Conservation (phyloP, 441 rosid genomes). For the Adansonia madagascariensis region DNA sequence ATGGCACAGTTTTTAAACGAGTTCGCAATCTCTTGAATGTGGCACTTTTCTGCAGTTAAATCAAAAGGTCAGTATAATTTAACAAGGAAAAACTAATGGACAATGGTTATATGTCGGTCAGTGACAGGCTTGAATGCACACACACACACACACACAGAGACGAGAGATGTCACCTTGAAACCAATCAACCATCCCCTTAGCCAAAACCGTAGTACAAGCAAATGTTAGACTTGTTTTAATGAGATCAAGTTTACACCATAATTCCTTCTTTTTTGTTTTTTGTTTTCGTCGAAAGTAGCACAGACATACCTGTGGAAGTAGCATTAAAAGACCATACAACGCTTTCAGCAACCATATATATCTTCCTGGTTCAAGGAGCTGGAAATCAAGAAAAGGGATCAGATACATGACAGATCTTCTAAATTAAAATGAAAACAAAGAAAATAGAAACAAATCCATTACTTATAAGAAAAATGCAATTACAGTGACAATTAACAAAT, state of each 20-base stretch:
- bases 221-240: not conserved
- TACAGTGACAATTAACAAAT: not conserved
- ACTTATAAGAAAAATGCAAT: not conserved
- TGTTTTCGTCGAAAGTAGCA: not conserved
- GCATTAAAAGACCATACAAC: slow-evolving; percentile 93
- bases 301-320: slow-evolving; percentile 93
- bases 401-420: slow-evolving; percentile 11
- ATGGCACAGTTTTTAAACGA: slow-evolving; percentile 89
- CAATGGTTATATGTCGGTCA: not conserved
- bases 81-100: not conserved
- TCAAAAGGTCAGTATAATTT: slow-evolving; percentile 21
- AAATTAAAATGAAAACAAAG: slow-evolving; percentile 6
- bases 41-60: slow-evolving; percentile 79
- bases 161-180: not conserved
- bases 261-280: not conserved
- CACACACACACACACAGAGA: no score
- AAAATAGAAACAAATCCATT: slow-evolving; percentile 12
- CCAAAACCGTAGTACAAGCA: not conserved
- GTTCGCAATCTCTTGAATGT: slow-evolving; percentile 88
- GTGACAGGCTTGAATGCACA: not conserved
- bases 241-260: not conserved
- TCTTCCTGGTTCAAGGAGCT: slow-evolving; percentile 99
- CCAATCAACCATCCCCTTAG: not conserved
- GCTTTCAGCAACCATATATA: slow-evolving; percentile 88
- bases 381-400: slow-evolving; percentile 33